Evolutionary conservation across 306 rosid genomes (phyloP).

Genomic region (Potentilla sterilis): DNA sequence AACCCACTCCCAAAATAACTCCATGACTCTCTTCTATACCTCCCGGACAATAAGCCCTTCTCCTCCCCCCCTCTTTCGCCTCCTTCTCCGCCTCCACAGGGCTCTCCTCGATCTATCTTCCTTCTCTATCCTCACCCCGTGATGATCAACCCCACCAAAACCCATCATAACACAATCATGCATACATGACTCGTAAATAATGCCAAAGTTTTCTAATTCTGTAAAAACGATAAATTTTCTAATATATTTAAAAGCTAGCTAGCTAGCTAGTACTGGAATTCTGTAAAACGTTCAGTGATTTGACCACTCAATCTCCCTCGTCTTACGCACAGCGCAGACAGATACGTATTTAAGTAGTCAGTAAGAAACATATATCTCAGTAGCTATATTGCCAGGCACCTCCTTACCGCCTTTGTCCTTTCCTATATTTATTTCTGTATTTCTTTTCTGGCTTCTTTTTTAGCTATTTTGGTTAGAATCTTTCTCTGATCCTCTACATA

Average conservation of each 20-base stretch:
- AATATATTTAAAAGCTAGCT: background rate
- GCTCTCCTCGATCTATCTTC: constrained; percentile 16
- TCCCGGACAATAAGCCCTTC: constrained; percentile 35
- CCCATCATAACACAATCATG: constrained; percentile 45
- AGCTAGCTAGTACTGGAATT: background rate
- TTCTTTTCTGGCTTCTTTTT: constrained; percentile 38
- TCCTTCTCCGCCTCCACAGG: constrained; percentile 54
- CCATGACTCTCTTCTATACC: constrained; percentile 24
- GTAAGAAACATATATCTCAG: constrained; percentile 53
- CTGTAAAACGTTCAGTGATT: constrained; percentile 48
- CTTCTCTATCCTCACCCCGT: constrained; percentile 29
- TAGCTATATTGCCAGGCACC: constrained; percentile 45
- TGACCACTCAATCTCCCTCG: constrained; percentile 84
- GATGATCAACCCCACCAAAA: constrained; percentile 29
- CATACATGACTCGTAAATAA: constrained; percentile 30
- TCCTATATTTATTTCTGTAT: constrained; percentile 50
- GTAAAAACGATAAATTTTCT: background rate
- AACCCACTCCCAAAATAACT: constrained; percentile 28
- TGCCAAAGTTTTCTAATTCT: background rate
- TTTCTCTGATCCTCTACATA: constrained; percentile 28
- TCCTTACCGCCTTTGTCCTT: constrained; percentile 84
- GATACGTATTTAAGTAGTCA: constrained; percentile 62
- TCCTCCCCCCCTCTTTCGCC: background rate
- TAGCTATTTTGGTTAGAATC: constrained; percentile 60
- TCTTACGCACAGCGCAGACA: constrained; percentile 54